Evolutionary conservation across 805 yeast genomes (phyloP).

Genomic region (Candida parachauliodes): DNA sequence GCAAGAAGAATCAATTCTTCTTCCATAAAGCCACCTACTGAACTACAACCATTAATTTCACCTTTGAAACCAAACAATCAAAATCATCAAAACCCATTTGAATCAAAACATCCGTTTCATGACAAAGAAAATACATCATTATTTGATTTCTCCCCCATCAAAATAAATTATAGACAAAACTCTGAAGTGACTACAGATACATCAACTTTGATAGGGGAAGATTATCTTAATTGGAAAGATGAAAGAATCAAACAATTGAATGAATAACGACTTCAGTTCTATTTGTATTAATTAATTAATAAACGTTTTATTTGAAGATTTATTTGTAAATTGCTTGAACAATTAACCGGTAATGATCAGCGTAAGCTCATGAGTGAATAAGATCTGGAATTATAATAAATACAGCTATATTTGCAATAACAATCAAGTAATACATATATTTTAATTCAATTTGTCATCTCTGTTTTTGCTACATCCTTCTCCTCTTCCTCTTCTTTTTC

Average conservation of each 20-base stretch:
- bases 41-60: slow-evolving; percentile 6
- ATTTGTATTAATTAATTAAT: slow-evolving; percentile 8
- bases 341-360: too few species aligned
- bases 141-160: slow-evolving; percentile 14
- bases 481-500: slow-evolving; percentile 7
- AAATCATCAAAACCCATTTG: not conserved
- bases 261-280: slow-evolving; percentile 8
- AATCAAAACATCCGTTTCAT: not conserved
- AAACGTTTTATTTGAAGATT: too few species aligned
- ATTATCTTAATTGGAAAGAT: slow-evolving; percentile 38
- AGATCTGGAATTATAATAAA: too few species aligned
- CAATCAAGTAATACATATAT: too few species aligned
- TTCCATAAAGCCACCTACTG: slow-evolving; percentile 2
- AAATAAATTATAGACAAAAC: slow-evolving; percentile 1
- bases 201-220: slow-evolving; percentile 39
- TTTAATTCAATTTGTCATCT: too few species aligned
- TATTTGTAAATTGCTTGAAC: too few species aligned
- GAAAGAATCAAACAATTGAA: slow-evolving; percentile 30
- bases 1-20: slow-evolving; percentile 4
- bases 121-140: slow-evolving; percentile 13
- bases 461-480: not conserved
- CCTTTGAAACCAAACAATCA: slow-evolving; percentile 7
- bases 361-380: too few species aligned
- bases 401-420: too few species aligned
- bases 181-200: slow-evolving; percentile 25